Conservation (phyloP, 2,329 filamentous ascomycete species). For the Salinomyces thailandicus region DNA sequence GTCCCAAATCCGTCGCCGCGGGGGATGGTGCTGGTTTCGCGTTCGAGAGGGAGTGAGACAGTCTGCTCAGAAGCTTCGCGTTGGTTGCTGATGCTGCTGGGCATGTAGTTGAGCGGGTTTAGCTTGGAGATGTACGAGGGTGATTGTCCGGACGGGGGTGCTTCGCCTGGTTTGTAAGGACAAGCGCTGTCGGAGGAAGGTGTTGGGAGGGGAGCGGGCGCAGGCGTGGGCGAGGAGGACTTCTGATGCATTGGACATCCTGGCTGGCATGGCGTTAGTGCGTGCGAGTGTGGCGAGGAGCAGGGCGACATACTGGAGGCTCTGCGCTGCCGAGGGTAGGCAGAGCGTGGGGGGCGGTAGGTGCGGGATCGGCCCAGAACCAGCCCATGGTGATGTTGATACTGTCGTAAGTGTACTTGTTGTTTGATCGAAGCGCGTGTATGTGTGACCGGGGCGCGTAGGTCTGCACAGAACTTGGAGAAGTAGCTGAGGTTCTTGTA, state of each 20-base stretch:
- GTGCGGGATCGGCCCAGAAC: slow-evolving; percentile 55
- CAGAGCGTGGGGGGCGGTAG: slow-evolving; percentile 39
- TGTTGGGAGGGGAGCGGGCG: slow-evolving; percentile 14
- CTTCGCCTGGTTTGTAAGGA: slow-evolving; percentile 37
- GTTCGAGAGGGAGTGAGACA: slow-evolving; percentile 62
- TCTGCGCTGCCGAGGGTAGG: slow-evolving; percentile 35
- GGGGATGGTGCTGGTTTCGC: slow-evolving; percentile 85
- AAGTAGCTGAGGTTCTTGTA: too few relatives aligned
- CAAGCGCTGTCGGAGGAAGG: slow-evolving; percentile 38
- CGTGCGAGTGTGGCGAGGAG: background rate
- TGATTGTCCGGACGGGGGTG: slow-evolving; percentile 22
- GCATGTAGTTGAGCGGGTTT: slow-evolving; percentile 93
- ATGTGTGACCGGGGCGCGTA: too few relatives aligned
- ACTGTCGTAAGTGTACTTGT: too few relatives aligned
- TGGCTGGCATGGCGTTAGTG: slow-evolving; percentile 36
- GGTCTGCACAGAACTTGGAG: too few relatives aligned
- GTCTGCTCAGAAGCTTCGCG: slow-evolving; percentile 60
- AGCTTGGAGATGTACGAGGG: slow-evolving; percentile 53
- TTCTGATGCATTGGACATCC: slow-evolving; percentile 59
- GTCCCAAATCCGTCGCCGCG: slow-evolving; percentile 63
- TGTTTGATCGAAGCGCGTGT: too few relatives aligned
- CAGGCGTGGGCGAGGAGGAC: slow-evolving; percentile 18
- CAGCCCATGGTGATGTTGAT: slow-evolving; percentile 47
- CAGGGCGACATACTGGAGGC: slow-evolving; percentile 43
- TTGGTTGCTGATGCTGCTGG: slow-evolving; percentile 69